Base-by-base conservation (phyloP, 306 rosid genomes). In the Abrus pulchellus region DNA sequence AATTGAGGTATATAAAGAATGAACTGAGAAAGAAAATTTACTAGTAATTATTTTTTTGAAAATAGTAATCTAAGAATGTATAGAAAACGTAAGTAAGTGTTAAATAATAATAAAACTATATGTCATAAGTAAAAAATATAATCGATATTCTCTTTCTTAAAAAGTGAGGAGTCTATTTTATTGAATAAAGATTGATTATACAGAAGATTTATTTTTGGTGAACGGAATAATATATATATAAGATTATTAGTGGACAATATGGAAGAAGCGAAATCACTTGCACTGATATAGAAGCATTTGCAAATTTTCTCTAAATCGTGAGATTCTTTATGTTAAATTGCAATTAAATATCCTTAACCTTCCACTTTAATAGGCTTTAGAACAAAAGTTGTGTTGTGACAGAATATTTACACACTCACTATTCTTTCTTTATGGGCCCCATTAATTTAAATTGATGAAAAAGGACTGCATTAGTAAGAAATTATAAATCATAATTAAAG, bases 381-480 rank as follows among this genome's bases (percentile, higher is more conserved):
- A 6, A 64, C 56, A 50, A 64, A 66, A 77, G 67, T 41, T 78
- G 66, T 12, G 55, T 3, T 64, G 13, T 27, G 52, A 29, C 65
- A 64, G 41, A 12, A 8, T 47, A 64, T 36, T 63, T 33, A 38
- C 50, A 36, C 49, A 61, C 60, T 54, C 2, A 14, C 2, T 34
- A n/a, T n/a, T 36, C 20, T 73, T 62, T 32, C 33, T 64, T 36
- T 36, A 38, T 12, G 47, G 75, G 57, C 3, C 66, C 82, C 74
- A 52, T 4, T 52, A 36, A 32, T 62, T 62, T 75, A 0, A 12
- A 77, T 65, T 54, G 14, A 8, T 40, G 52, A 28, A n/a, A 40
- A 64, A 36, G 30, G 47, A 41, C 4, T 3, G 2, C 36, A 49
- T 14, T 4, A 73, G 11, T 41, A 40, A 7, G 29, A 29, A 30